Percentiles rank a stretch among this genome's conserved stretches.
These are phyloP conservation scores for Amyloporia xantha DNA, from an alignment of 768 basidiomycete species.

Conservation along the genomic window DNA sequence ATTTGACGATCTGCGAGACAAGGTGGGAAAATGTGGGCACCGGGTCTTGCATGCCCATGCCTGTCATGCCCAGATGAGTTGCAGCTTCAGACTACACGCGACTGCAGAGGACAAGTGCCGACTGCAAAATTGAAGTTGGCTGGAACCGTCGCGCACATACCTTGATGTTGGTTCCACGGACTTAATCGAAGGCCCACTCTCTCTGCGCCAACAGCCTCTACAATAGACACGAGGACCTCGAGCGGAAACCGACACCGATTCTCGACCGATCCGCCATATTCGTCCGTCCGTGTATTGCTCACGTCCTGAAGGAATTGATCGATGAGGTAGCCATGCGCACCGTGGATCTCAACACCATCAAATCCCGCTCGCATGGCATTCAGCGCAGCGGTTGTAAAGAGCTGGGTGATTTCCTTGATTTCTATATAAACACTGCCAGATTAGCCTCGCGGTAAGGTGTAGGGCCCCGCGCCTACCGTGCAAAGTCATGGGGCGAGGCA, in stretches of 20 bases:
- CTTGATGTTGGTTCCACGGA: conserved; percentile 29
- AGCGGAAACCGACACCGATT: conserved; percentile 39
- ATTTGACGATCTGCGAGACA: conserved; percentile 4
- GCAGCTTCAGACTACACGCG: background rate
- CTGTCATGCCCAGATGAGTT: conserved; percentile 11
- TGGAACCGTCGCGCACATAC: too few relatives aligned
- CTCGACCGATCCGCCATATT: conserved; percentile 40
- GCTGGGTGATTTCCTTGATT: conserved; percentile 7
- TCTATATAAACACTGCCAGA: too few relatives aligned
- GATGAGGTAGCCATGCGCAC: conserved; percentile 26
- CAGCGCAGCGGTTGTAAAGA: conserved; percentile 18
- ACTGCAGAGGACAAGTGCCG: too few relatives aligned
- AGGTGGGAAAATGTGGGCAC: conserved; percentile 43
- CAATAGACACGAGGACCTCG: conserved; percentile 34
- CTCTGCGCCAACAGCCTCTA: conserved; percentile 34
- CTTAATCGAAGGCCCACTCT: conserved; percentile 33
- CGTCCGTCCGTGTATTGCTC: conserved; percentile 39
- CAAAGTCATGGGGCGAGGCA: too few relatives aligned
- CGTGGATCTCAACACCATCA: conserved; percentile 24
- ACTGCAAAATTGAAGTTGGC: too few relatives aligned
- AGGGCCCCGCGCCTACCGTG: background rate
- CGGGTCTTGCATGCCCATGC: conserved; percentile 48
- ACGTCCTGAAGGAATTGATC: conserved; percentile 37
- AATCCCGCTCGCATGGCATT: conserved; percentile 25
- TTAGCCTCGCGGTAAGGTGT: too few relatives aligned